Conservation (phyloP, 371 early-diverging fungal genomes). For the Mucor sp. region DNA sequence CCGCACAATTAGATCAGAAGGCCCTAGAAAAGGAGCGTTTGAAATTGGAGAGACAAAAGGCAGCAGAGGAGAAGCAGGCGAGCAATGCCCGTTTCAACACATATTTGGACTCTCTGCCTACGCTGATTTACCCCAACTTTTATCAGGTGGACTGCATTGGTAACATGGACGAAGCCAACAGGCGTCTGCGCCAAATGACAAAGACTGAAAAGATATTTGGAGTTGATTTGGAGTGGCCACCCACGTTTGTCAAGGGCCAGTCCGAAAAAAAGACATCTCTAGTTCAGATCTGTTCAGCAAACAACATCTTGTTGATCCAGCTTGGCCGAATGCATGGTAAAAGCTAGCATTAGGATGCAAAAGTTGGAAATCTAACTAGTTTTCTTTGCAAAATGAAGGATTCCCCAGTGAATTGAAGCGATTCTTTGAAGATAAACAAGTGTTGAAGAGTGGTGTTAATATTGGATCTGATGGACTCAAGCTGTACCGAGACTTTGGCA, state of each 20-base stretch:
- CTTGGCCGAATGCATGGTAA: constrained; percentile 42
- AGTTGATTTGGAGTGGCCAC: constrained; percentile 63
- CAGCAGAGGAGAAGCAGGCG: background rate
- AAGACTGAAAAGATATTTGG: constrained; percentile 37
- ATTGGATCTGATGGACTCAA: constrained; percentile 55
- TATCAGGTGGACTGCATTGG: constrained; percentile 26
- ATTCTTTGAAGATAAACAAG: constrained; percentile 38
- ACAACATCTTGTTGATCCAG: constrained; percentile 51
- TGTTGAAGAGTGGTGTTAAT: constrained; percentile 59
- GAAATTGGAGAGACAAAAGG: constrained; percentile 2
- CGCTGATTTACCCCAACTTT: constrained; percentile 17
- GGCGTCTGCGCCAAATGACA: constrained; percentile 1
- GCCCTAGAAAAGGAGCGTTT: background rate
- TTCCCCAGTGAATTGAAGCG: constrained; percentile 42
- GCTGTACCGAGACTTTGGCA: constrained; percentile 50
- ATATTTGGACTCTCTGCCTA: constrained; percentile 11
- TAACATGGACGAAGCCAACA: constrained; percentile 13
- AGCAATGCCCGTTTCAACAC: constrained; percentile 7
- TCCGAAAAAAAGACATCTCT: constrained; percentile 47
- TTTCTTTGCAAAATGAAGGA: constrained; percentile 10
- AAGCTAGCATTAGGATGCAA: background rate
- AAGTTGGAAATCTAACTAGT: background rate
- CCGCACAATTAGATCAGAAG: background rate
- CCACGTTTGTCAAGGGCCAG: constrained; percentile 35
- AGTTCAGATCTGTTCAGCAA: constrained; percentile 55